Conservation (phyloP, 2,329 filamentous ascomycete species). For the Plectosphaerella cucumerina region DNA sequence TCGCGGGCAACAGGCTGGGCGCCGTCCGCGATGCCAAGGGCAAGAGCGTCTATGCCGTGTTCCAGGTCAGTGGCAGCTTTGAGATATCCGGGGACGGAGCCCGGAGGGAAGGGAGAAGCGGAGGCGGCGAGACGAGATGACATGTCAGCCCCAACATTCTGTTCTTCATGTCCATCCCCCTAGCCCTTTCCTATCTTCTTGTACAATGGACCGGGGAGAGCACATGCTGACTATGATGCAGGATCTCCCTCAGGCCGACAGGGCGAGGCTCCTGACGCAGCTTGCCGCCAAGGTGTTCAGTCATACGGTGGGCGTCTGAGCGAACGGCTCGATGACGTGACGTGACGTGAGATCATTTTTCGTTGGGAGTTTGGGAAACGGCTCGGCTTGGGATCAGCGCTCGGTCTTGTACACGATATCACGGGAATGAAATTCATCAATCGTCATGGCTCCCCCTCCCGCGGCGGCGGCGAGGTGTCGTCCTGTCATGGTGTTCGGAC, state of each 20-base stretch:
- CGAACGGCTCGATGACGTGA: not conserved
- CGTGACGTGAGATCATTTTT: not conserved
- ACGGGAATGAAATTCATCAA: too few relatives aligned
- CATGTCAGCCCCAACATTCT: not conserved
- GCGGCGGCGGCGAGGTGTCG: too few relatives aligned
- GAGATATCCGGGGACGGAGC: constrained; percentile 6
- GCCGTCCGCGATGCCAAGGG: constrained; percentile 84
- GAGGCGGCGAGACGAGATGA: not conserved
- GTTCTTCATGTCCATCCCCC: not conserved
- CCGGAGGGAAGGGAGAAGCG: not conserved
- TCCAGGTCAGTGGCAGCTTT: constrained; percentile 45
- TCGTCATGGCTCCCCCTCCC: too few relatives aligned
- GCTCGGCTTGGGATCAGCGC: not conserved
- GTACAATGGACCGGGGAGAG: not conserved
- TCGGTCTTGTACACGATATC: not conserved
- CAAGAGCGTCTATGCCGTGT: constrained; percentile 93
- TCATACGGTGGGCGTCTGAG: constrained; percentile 61
- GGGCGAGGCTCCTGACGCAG: constrained; percentile 75
- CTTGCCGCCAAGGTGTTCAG: constrained; percentile 84
- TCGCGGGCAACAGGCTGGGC: constrained; percentile 89
- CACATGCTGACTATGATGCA: constrained; percentile 24
- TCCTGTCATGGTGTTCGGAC: too few relatives aligned
- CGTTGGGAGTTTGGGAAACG: constrained; percentile 5
- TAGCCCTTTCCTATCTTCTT: not conserved
- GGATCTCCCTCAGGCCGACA: constrained; percentile 79